These are phyloP conservation scores for Melastoma candidum DNA, from an alignment of 441 rosid genomes.

Conservation along the genomic window DNA sequence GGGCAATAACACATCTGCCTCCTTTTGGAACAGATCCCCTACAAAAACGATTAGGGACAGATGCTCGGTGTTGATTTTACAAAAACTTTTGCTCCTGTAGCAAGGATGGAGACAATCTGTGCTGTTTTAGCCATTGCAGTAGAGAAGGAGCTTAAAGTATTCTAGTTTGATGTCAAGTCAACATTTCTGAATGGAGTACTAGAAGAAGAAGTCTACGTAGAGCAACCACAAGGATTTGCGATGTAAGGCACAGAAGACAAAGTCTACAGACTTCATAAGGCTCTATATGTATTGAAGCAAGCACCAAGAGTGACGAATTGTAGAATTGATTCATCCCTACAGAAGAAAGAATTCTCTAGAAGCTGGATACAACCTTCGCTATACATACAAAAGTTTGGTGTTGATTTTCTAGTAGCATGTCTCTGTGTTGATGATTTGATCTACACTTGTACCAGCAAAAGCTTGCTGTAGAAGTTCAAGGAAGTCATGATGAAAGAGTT, in stretches of 20 bases:
- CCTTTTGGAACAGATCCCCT: background rate
- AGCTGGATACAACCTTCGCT: too few species aligned
- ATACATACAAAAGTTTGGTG: background rate
- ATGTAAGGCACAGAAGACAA: background rate
- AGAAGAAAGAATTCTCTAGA: too few species aligned
- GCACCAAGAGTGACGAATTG: too few species aligned
- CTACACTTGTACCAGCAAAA: background rate
- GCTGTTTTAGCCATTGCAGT: background rate
- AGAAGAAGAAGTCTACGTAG: background rate
- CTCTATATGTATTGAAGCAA: background rate
- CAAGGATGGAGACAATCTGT: too few species aligned
- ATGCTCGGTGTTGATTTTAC: background rate
- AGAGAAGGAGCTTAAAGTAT: background rate
- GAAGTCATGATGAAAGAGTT: too few species aligned
- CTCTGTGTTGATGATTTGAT: conserved; percentile 11
- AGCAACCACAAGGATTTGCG: background rate
- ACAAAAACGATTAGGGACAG: background rate
- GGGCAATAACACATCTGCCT: background rate
- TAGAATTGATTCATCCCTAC: too few species aligned
- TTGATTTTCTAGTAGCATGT: background rate
- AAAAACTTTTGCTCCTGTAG: too few species aligned
- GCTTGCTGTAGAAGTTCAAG: background rate
- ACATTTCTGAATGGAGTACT: conserved; percentile 4
- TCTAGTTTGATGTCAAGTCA: background rate
- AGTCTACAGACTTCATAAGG: background rate